Conservation (phyloP, 1,139 yeast genomes). For the Debaryomyces fabryi region DNA sequence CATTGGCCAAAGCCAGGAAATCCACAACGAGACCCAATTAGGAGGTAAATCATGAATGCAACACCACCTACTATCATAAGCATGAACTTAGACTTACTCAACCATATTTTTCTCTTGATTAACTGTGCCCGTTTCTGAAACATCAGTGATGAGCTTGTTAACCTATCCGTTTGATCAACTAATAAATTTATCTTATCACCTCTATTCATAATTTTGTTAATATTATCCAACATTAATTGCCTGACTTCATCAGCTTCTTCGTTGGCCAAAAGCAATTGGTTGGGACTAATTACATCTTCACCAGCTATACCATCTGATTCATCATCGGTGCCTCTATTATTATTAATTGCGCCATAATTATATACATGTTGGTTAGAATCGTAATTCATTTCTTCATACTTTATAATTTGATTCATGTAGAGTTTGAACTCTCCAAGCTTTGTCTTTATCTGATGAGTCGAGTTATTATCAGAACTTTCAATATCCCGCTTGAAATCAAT, state of each 20-base stretch:
- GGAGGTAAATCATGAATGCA: constrained; percentile 37
- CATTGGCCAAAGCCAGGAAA: constrained; percentile 45
- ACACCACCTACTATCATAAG: constrained; percentile 30
- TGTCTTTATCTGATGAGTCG: constrained; percentile 19
- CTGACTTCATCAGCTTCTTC: constrained; percentile 58
- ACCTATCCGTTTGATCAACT: constrained; percentile 79
- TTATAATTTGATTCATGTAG: constrained; percentile 54
- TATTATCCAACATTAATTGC: constrained; percentile 68
- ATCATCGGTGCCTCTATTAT: constrained; percentile 18
- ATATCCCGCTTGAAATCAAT: constrained; percentile 41
- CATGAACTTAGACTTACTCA: constrained; percentile 53
- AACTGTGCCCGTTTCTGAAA: constrained; percentile 73
- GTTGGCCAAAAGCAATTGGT: constrained; percentile 43
- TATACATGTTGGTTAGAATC: constrained; percentile 39
- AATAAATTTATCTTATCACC: constrained; percentile 77
- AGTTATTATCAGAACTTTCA: constrained; percentile 18
- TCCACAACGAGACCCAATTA: constrained; percentile 55
- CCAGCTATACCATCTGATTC: constrained; percentile 19
- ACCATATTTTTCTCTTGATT: constrained; percentile 70
- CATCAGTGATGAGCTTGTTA: constrained; percentile 68
- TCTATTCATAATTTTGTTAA: constrained; percentile 69
- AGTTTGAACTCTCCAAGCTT: constrained; percentile 53
- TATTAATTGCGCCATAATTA: constrained; percentile 35
- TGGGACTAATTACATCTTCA: constrained; percentile 38
- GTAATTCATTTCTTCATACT: constrained; percentile 50